A percentile compares a stretch with the other conserved stretches of the same genome.
Evolutionary conservation across 176 grass and related monocot species (phyloP).

Genomic region (Saccharum spontaneum): DNA sequence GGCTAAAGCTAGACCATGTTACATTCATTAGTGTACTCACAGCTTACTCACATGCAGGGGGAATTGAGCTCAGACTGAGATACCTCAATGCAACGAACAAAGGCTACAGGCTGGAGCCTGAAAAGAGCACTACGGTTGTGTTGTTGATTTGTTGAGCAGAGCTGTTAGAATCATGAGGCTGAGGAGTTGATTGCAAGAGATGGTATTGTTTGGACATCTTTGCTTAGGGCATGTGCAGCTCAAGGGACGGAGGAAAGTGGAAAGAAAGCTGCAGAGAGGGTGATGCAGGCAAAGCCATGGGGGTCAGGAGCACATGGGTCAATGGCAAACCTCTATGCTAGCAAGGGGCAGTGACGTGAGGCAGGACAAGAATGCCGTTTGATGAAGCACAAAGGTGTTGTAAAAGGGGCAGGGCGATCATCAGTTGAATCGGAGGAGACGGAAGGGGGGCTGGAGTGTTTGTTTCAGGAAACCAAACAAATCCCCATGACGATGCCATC

Average conservation of each 20-base stretch:
- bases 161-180: slow-evolving; percentile 50
- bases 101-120: slow-evolving; percentile 36
- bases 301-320: slow-evolving; percentile 22
- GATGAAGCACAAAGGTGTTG: slow-evolving; percentile 61
- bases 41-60: slow-evolving; percentile 54
- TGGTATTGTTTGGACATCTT: slow-evolving; percentile 56
- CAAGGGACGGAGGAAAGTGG: slow-evolving; percentile 47
- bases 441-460: slow-evolving; percentile 43
- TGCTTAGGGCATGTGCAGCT: slow-evolving; percentile 54
- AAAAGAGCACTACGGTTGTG: slow-evolving; percentile 63
- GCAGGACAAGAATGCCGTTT: slow-evolving; percentile 45
- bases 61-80: slow-evolving; percentile 47
- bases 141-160: slow-evolving; percentile 52
- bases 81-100: slow-evolving; percentile 49
- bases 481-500: slow-evolving; percentile 23
- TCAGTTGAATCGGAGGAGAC: slow-evolving; percentile 41
- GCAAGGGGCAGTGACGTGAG: slow-evolving; percentile 56
- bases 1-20: slow-evolving; percentile 48
- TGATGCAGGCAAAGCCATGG: slow-evolving; percentile 50
- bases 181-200: slow-evolving; percentile 61
- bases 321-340: slow-evolving; percentile 57
- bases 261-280: slow-evolving; percentile 40
- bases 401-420: slow-evolving; percentile 64
- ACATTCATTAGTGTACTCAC: slow-evolving; percentile 54
- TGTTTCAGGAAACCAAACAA: slow-evolving; percentile 46